Base-by-base conservation (phyloP, 441 rosid genomes). In the Arabidopsis lyrata region DNA sequence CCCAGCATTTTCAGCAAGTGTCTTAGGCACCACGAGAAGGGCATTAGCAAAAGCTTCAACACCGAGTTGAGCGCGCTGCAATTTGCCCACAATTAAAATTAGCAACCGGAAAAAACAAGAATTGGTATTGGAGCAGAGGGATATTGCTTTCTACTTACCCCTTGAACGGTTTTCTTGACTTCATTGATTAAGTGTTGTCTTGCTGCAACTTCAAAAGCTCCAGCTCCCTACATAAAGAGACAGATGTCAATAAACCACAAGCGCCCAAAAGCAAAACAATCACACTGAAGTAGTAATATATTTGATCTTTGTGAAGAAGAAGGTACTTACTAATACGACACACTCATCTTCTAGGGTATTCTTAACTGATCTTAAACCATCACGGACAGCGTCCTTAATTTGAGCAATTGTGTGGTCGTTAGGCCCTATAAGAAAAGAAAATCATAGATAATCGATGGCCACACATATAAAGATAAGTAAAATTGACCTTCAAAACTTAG, bases 391-490 rank as follows among this genome's bases (percentile, higher is more conserved):
- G 75, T 94, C 98, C 84, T 94, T 94, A 58, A 93, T 95, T 89
- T 95, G 96, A 47, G 98, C 97, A 83, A 92, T 92, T 53, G 98
- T 92, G 73, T 95, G 98, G 78, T 92, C 99, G 68, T 91, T 95
- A 52, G 98, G 99, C 66, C 99, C 99, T 92, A 78, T 35, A 63
- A 29, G 45, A 18, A 16, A 59, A 27, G 38, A 18, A 18, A 13
- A 14, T 41, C 31, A 39, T 38, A 49, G 57, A 49, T 76, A 42
- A 58, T 22, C 42, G 2, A 41, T 63, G 55, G 55, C 18, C 41
- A 58, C 54, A 44, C 18, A 3, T 52, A 20, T 2, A 36, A 8
- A 45, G 53, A 32, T 9, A 12, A 5, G 35, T 1, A 44, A 34
- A 61, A 1, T 12, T 5, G 48, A 44, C 22, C 1, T 9, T 22